phyloP scores from a whole-genome alignment of 2,329 filamentous ascomycete species.

The Fusarium decemcellulare region DNA sequence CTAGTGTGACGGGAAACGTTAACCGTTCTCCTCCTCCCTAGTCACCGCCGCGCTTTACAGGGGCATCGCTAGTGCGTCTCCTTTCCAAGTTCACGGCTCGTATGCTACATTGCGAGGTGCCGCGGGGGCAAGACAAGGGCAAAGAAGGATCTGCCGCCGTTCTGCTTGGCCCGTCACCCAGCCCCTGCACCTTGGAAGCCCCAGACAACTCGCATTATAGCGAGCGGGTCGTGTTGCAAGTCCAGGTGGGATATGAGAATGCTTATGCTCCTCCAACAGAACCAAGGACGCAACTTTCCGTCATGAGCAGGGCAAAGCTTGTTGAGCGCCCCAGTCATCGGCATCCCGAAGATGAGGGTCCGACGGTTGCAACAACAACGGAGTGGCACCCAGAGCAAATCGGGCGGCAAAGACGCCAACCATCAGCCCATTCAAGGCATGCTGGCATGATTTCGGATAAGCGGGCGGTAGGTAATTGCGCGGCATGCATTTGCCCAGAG shows the following conservation, averaged over 20 bases:
- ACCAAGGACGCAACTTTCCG: slow-evolving; percentile 3
- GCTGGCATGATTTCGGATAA: slow-evolving; percentile 27
- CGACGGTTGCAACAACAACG: background rate
- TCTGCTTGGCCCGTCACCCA: slow-evolving; percentile 11
- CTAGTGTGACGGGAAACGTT: slow-evolving; percentile 25
- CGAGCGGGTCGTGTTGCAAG: slow-evolving; percentile 24
- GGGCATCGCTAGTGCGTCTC: slow-evolving; percentile 4
- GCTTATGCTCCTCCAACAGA: slow-evolving; percentile 17
- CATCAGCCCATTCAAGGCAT: slow-evolving; percentile 25
- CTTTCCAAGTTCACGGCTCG: slow-evolving; percentile 2
- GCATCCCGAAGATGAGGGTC: slow-evolving; percentile 6
- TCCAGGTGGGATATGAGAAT: slow-evolving; percentile 14
- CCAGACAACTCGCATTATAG: slow-evolving; percentile 23
- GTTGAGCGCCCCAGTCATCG: slow-evolving; percentile 3
- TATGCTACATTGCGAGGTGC: slow-evolving; percentile 4
- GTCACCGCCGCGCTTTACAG: slow-evolving; percentile 15
- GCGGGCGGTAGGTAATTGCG: slow-evolving; percentile 10
- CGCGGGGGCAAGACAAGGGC: slow-evolving; percentile 8
- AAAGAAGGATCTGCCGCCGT: slow-evolving; percentile 24
- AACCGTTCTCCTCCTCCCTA: slow-evolving; percentile 20
- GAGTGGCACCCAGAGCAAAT: slow-evolving; percentile 4
- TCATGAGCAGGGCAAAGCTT: slow-evolving; percentile 4
- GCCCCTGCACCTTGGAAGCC: slow-evolving; percentile 26
- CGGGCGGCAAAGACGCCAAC: slow-evolving; percentile 15
- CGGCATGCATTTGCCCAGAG: slow-evolving; percentile 16